Percentiles rank a stretch among this genome's conserved stretches.
Evolutionary conservation across 2,329 filamentous ascomycete genomes (phyloP).

Genomic region (Calonectria crousiana): DNA sequence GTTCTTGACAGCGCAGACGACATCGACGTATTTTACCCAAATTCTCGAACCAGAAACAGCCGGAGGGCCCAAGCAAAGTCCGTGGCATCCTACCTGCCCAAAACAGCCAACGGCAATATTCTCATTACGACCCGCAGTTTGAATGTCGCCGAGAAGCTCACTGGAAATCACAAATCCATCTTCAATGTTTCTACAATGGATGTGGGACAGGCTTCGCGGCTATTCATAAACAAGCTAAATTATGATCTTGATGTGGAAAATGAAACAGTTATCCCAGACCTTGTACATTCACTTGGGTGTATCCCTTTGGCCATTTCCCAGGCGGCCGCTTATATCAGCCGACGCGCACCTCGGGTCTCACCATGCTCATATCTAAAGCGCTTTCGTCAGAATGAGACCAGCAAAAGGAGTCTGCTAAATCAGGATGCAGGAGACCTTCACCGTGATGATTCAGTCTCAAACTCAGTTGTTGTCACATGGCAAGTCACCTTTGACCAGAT

Average conservation of each 20-base stretch:
- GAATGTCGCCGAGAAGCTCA: constrained; percentile 28
- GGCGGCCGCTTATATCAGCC: constrained; percentile 42
- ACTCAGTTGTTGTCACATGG: constrained; percentile 25
- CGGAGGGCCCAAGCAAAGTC: neutral
- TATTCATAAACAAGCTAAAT: neutral
- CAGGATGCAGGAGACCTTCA: constrained; percentile 38
- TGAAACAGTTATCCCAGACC: neutral
- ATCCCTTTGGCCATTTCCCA: constrained; percentile 27
- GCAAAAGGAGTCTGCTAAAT: constrained; percentile 41
- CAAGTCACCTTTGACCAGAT: constrained; percentile 29
- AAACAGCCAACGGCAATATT: constrained; percentile 27
- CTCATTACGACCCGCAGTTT: constrained; percentile 35
- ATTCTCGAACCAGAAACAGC: neutral
- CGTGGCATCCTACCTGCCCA: constrained; percentile 30
- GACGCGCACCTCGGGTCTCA: constrained; percentile 37
- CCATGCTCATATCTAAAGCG: constrained; percentile 46
- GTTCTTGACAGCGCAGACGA: constrained; percentile 40
- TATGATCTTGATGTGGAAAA: neutral
- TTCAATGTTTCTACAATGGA: neutral
- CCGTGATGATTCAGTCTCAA: constrained; percentile 22
- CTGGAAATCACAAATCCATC: neutral
- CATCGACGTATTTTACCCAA: constrained; percentile 18
- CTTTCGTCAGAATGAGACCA: constrained; percentile 44
- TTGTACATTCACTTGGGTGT: neutral
- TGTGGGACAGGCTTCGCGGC: neutral